Conservation (phyloP, 768 basidiomycete genomes). For the Clitopilus hobsonii region DNA sequence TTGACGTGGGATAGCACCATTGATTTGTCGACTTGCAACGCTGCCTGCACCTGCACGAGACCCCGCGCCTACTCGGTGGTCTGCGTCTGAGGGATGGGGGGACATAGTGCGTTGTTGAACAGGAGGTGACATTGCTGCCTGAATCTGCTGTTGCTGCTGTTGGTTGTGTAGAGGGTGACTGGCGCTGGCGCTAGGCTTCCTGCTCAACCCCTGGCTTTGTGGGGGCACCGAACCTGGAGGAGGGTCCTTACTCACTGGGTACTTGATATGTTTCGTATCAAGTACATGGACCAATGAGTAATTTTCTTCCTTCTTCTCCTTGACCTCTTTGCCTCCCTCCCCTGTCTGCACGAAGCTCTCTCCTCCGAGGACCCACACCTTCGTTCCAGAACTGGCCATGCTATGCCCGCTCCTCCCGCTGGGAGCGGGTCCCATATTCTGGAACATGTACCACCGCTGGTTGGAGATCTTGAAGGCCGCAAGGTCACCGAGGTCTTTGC, state of each 20-base stretch:
- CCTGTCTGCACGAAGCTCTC: conserved; percentile 70
- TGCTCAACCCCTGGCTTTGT: conserved; percentile 8
- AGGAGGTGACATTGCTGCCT: neutral
- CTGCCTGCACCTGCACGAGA: neutral
- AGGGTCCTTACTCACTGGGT: conserved; percentile 17
- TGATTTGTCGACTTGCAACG: conserved; percentile 35
- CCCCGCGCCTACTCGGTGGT: neutral
- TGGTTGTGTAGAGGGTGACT: neutral
- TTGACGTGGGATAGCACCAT: conserved; percentile 49
- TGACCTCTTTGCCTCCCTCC: neutral
- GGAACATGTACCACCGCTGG: conserved; percentile 99
- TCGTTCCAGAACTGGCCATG: conserved; percentile 90
- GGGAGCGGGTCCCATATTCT: conserved; percentile 98
- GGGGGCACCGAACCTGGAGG: conserved; percentile 12
- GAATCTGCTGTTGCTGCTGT: neutral
- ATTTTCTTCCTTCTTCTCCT: conserved; percentile 61
- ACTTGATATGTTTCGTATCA: conserved; percentile 61
- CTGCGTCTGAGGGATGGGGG: conserved; percentile 27
- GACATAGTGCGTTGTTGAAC: conserved; percentile 59
- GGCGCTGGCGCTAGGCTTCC: neutral
- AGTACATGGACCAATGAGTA: conserved; percentile 81
- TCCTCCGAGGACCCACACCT: conserved; percentile 92
- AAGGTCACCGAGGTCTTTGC: conserved; percentile 90
- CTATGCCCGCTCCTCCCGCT: conserved; percentile 92
- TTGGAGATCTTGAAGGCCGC: conserved; percentile 97